Base-by-base conservation (phyloP, 1,139 yeast species). In the Schwanniomyces etchellsii region DNA sequence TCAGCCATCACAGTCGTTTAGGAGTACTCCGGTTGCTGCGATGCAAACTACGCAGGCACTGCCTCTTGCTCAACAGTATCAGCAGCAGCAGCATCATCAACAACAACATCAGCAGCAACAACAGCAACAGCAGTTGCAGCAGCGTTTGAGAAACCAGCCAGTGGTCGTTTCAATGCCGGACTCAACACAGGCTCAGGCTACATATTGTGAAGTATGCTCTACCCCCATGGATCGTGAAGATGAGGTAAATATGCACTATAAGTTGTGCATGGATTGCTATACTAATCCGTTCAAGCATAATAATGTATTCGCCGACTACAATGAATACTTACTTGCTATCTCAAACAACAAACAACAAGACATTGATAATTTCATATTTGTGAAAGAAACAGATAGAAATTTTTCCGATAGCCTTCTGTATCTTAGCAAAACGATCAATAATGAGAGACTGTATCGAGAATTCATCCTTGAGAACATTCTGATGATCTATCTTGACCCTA, bases 401-500 rank as follows among this genome's bases (percentile, higher is more conserved):
- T 61, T 62, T 35, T 48, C 60, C 17, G 48, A 49, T 26, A 50
- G 51, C 32, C 47, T 63, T 37, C 55, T 45, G 34, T 27, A 42
- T 14, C 32, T 30, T 24, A 50, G 44, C 35, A 45, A 46, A 35
- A 42, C 45, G 27, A 50, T 52, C 28, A 46, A 37, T 31, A 48
- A 44, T 31, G 73, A 65, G 37, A 50, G 53, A 30, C 68, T 63
- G 44, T 55, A 56, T 36, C 54, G 69, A 26, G 56, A 57, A 30
- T 50, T 57, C 35, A 44, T 66, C 25, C 48, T 62, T 41, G 60
- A 55, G 28, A 57, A 60, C 36, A 53, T 66, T 34, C 52, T 52
- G 33, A 55, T 56, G 29, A 57, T 64, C 28, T 66, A 57, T 39
- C 42, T 65, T 26, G 70, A 65, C 34, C 70, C 70, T 24, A 51